Percentiles rank a stretch among this genome's conserved stretches.
phyloP scores from a whole-genome alignment of 306 rosid species.

The Castanopsis chinensis region DNA sequence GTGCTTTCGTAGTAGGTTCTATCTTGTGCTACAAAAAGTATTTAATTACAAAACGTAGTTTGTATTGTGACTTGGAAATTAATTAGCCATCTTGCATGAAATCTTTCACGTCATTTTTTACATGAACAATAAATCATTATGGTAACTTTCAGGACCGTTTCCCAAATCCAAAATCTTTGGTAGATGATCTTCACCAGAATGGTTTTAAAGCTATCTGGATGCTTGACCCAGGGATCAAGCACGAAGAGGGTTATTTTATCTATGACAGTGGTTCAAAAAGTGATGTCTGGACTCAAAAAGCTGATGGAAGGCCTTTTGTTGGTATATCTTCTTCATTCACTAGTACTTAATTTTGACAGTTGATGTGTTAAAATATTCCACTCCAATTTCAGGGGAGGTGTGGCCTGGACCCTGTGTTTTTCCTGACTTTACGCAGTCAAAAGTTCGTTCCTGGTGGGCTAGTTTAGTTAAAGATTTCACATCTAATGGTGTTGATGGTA shows the following conservation, averaged over 20 bases:
- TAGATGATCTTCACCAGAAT: slow-evolving; percentile 49
- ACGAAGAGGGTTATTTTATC: slow-evolving; percentile 74
- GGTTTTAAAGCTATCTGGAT: slow-evolving; percentile 96
- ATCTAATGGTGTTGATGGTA: slow-evolving; percentile 86
- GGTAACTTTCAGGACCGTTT: slow-evolving; percentile 65
- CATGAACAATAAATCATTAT: slow-evolving; percentile 12
- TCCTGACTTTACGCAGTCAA: slow-evolving; percentile 87
- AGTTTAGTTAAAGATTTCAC: slow-evolving; percentile 74
- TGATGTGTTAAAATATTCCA: slow-evolving; percentile 7
- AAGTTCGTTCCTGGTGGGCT: slow-evolving; percentile 90
- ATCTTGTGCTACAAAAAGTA: not conserved
- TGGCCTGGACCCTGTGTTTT: slow-evolving; percentile 97
- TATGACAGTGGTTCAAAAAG: slow-evolving; percentile 69
- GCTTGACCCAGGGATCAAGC: slow-evolving; percentile 94
- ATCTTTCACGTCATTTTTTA: slow-evolving; percentile 4
- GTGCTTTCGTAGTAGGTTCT: not conserved
- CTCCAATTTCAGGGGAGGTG: slow-evolving; percentile 59
- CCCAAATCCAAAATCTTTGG: slow-evolving; percentile 69
- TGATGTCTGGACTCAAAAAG: slow-evolving; percentile 75
- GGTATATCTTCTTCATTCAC: slow-evolving; percentile 39
- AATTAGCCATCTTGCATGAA: slow-evolving; percentile 4
- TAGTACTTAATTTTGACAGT: slow-evolving; percentile 2
- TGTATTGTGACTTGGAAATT: slow-evolving; percentile 2
- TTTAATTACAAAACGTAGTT: slow-evolving; percentile 2
- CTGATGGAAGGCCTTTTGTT: slow-evolving; percentile 65